phyloP scores from a whole-genome alignment of 1,284 basidiomycete species.

The Ganoderma leucocontextum region DNA sequence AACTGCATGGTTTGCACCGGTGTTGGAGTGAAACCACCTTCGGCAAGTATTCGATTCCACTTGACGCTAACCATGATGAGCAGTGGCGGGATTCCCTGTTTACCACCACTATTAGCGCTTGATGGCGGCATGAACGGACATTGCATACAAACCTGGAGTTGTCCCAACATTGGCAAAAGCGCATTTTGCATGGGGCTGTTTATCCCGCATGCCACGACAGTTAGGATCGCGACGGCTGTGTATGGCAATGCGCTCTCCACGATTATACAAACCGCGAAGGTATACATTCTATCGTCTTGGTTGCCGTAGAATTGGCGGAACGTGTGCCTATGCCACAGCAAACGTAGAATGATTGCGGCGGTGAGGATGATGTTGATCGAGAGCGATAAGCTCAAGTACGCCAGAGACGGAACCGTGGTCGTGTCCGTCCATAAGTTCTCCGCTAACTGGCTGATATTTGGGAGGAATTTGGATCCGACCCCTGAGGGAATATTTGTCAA shows the following conservation, averaged over 20 bases:
- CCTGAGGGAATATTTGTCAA: conserved; percentile 33
- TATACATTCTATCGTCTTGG: conserved; percentile 25
- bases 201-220: conserved; percentile 42
- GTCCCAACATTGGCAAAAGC: conserved; percentile 46
- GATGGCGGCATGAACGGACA: not conserved
- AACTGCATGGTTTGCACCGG: not conserved
- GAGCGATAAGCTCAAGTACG: conserved; percentile 44
- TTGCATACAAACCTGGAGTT: conserved; percentile 44
- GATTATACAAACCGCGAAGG: conserved; percentile 36
- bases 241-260: conserved; percentile 43
- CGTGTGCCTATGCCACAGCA: conserved; percentile 22
- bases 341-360: conserved; percentile 37
- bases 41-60: conserved; percentile 42
- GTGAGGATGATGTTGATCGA: conserved; percentile 42
- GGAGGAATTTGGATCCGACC: conserved; percentile 37
- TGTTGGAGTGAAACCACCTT: not conserved
- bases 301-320: not conserved
- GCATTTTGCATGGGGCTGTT: conserved; percentile 43
- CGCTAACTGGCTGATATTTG: conserved; percentile 33
- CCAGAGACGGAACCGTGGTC: conserved; percentile 35
- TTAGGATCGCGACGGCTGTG: conserved; percentile 40
- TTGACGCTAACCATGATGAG: conserved; percentile 49
- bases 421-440: conserved; percentile 36
- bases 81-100: conserved; percentile 42
- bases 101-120: not conserved